Base-by-base conservation (phyloP, 2,329 filamentous ascomycete species). In the Sphaerulina musiva region DNA sequence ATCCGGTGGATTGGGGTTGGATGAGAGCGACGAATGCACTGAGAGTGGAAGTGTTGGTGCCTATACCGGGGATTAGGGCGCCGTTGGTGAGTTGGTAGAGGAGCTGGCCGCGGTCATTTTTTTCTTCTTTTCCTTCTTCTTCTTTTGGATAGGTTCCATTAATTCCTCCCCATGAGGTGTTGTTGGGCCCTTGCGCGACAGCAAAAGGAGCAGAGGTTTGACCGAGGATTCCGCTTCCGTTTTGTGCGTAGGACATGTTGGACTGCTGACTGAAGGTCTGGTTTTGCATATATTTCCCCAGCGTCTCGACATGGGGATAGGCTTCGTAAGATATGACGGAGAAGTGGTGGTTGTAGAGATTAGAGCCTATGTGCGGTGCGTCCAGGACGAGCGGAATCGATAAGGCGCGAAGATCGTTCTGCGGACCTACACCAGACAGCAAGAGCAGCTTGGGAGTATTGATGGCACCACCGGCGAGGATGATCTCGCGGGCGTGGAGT, bases 401-500 rank as follows among this genome's bases (percentile, higher is more conserved):
- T 62, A 79, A 75, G 50, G 73, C 70, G 17, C 73, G 56, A 2
- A 86, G 74, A 58, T 82, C 76, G 0, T 70, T 63, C 10, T 68
- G 63, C 0, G 81, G 80, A 0, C 83, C 83, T 32, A 86, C 75
- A n/a, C 83, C 83, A 44, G 75, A 80, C 1, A 85, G 76, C 70
- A 83, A 80, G 10, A 86, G 77, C 2, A 86, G 69, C 67, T 86
- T 82, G 6, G 82, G 81, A 2, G 78, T 77, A 68, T 84, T 81
- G 68, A 80, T 85, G 0, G 80, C 76, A 17, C 83, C 83, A 6
- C 65, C 75, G 12, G 73, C 66, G 39, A 77, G 56, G 55, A 77
- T 74, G 36, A 77, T 70, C 56, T 77, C 75, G 12, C 65, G 64
- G 5, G 69, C 59, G 11, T 52, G 59, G 1, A 68, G 50, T n/a